Percentiles rank a stretch among this genome's conserved stretches.
phyloP scores from a whole-genome alignment of 2,329 filamentous ascomycete species.

The Didymella lethalis region DNA sequence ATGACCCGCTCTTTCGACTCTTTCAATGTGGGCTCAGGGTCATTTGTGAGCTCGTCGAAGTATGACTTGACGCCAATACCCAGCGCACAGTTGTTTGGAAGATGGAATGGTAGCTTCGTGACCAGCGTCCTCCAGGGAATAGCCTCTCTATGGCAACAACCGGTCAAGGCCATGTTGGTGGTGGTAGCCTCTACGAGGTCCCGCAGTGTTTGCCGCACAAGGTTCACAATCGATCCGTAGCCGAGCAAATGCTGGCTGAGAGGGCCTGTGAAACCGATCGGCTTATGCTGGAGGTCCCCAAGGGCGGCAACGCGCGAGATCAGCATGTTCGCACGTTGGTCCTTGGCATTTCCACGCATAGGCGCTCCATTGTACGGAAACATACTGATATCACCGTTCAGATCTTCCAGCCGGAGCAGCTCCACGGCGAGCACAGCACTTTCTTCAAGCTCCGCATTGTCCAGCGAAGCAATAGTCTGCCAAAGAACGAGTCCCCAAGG shows the following conservation, averaged over 20 bases:
- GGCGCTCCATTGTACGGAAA: constrained; percentile 66
- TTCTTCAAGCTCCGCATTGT: constrained; percentile 71
- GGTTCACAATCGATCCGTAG: constrained; percentile 83
- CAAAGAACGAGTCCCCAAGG: constrained; percentile 80
- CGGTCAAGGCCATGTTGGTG: constrained; percentile 80
- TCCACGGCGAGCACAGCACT: constrained; percentile 85
- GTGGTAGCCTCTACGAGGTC: constrained; percentile 86
- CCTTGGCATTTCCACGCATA: constrained; percentile 70
- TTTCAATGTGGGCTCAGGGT: constrained; percentile 61
- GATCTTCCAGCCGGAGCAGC: constrained; percentile 77
- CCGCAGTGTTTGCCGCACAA: constrained; percentile 79
- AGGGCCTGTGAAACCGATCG: constrained; percentile 92
- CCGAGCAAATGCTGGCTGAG: constrained; percentile 87
- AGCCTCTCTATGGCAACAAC: constrained; percentile 74
- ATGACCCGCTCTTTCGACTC: constrained; percentile 60
- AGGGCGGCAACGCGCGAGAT: constrained; percentile 87
- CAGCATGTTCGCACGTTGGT: constrained; percentile 79
- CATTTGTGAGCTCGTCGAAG: constrained; percentile 70
- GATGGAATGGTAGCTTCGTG: constrained; percentile 74
- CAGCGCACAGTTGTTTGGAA: constrained; percentile 76
- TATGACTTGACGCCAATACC: constrained; percentile 83
- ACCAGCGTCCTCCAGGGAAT: constrained; percentile 67
- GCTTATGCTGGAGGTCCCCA: constrained; percentile 80
- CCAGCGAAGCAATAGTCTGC: constrained; percentile 71
- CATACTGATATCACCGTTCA: constrained; percentile 73